Base-by-base conservation (phyloP, 192 early-diverging fungal species). In the Radiomyces spectabilis region DNA sequence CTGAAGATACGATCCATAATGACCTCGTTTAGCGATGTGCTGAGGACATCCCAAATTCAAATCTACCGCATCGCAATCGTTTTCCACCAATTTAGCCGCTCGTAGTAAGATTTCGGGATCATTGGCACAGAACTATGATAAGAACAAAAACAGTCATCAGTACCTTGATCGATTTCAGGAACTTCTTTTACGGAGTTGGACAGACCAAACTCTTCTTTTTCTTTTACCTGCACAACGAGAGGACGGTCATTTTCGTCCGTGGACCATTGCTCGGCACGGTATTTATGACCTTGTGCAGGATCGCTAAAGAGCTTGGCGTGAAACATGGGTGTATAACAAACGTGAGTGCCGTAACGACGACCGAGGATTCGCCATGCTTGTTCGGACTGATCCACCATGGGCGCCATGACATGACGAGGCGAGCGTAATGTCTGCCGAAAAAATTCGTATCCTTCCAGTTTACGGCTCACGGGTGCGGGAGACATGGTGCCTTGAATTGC, bases 251-350 rank as follows among this genome's bases (percentile, higher is more conserved):
- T 60, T 9, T 69, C 62, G 24, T 73, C 74, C 2, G 81, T 78
- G 2, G 68, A 80, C 85, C 87, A 92, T 38, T 84, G 79, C 52
- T 92, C 90, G n/a, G 72, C 55, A 33, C 81, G 71, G 61, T 89
- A 92, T 53, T 75, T 80, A 57, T 72, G 53, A n/a, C 60, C 60
- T 29, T 64, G 56, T 16, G 66, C 65, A 4, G 76, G 72, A 27
- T 92, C 83, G 43, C 72, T 62, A 68, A 99, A 99, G 12, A 93
- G 51, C 41, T 80, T 81, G 4, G 95, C 93, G 54, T 99, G 89
- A 63, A 98, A 88, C 96, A 98, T 98, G 41, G 97, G 97, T 9
- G 97, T 97, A 69, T 92, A 98, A 72, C 93, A 95, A 5, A 97
- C 71, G 0, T 95, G 66, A 1, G 93, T 87, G 37, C 76, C 81